Conservation (phyloP, 441 rosid genomes). For the Gossypium davidsonii region DNA sequence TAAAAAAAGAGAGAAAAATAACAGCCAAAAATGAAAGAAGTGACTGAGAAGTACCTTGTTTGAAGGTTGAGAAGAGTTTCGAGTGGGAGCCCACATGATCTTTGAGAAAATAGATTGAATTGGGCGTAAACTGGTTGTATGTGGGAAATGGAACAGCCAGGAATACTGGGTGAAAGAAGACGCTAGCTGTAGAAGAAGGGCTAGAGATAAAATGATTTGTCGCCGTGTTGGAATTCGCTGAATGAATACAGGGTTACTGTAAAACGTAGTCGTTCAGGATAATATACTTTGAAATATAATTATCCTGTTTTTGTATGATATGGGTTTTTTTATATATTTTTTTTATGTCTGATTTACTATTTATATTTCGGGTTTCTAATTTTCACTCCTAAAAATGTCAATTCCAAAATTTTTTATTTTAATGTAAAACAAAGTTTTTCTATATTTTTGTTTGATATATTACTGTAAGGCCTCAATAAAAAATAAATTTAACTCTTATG, state of each 20-base stretch:
- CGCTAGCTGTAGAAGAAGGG: background rate
- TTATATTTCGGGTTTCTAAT: too few species aligned
- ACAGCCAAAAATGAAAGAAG: background rate
- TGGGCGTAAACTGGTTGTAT: background rate
- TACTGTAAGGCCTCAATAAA: too few species aligned
- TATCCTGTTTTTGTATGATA: too few species aligned
- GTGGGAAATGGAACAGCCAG: background rate
- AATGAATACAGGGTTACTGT: background rate
- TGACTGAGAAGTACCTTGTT: slow-evolving; percentile 33
- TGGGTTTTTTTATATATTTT: too few species aligned
- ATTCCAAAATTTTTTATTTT: too few species aligned
- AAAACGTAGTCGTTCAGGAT: background rate
- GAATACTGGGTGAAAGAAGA: background rate
- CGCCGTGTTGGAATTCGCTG: background rate
- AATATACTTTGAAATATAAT: background rate
- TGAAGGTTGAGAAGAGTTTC: slow-evolving; percentile 41
- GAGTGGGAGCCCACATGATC: slow-evolving; percentile 46
- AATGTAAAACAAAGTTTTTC: too few species aligned
- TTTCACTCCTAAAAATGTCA: too few species aligned
- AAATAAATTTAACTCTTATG: too few species aligned
- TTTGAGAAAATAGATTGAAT: background rate
- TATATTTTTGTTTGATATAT: too few species aligned
- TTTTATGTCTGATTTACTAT: too few species aligned
- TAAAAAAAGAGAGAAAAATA: background rate
- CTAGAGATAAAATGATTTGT: background rate